Conservation (phyloP, 2,329 filamentous ascomycete genomes). For the Bipolaris gigantea region DNA sequence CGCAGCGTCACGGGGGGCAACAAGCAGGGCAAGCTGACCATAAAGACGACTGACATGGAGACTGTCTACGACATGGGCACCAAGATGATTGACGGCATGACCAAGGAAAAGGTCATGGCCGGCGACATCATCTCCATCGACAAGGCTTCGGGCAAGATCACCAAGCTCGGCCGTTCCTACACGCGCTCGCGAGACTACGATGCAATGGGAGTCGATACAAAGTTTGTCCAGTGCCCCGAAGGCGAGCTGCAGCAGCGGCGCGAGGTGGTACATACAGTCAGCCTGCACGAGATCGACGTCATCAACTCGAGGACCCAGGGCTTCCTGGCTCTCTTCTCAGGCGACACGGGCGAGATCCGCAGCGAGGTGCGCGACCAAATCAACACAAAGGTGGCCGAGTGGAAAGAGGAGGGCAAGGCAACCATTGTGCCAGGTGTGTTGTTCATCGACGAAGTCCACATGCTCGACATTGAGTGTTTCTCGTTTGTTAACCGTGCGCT, state of each 20-base stretch:
- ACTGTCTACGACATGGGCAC: conserved; percentile 99
- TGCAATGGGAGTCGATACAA: conserved; percentile 97
- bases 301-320: conserved; percentile 99
- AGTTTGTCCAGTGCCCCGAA: conserved; percentile 96
- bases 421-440: conserved; percentile 96
- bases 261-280: conserved; percentile 95
- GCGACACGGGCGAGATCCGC: conserved; percentile 95
- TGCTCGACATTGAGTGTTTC: conserved; percentile 99
- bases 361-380: conserved; percentile 98
- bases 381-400: conserved; percentile 97
- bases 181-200: conserved; percentile 96
- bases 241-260: conserved; percentile 96
- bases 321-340: conserved; percentile 94
- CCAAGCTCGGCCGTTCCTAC: conserved; percentile 92
- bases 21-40: conserved; percentile 98
- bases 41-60: conserved; percentile 99
- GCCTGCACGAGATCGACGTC: conserved; percentile 96
- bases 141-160: conserved; percentile 97
- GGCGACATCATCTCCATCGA: conserved; percentile 98
- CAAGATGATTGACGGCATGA: conserved; percentile 99
- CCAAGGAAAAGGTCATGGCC: conserved; percentile 97
- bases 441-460: conserved; percentile 99
- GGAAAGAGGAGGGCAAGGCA: conserved; percentile 99
- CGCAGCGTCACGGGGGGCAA: conserved; percentile 94
- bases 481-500: conserved; percentile 97